Evolutionary conservation across 805 yeast species (phyloP).

Genomic region (Pichia occidentalis): DNA sequence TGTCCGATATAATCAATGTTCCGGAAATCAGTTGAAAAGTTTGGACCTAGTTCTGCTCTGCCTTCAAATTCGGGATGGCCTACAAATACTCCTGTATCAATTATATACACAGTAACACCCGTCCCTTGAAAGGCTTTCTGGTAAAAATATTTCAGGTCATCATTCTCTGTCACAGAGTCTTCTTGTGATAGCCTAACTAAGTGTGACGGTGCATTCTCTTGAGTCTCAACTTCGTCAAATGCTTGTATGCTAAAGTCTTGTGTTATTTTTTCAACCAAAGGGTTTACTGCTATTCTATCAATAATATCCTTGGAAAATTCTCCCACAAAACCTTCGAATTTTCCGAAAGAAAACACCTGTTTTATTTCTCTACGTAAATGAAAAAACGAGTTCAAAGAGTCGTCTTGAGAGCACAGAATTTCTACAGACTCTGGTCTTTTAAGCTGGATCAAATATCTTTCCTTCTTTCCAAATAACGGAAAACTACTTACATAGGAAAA

Average conservation of each 20-base stretch:
- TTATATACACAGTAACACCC: conserved; percentile 64
- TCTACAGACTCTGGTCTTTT: conserved; percentile 45
- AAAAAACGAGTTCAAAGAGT: conserved; percentile 28
- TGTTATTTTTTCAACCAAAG: conserved; percentile 60
- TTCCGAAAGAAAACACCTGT: conserved; percentile 57
- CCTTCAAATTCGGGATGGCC: conserved; percentile 60
- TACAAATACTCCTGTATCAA: conserved; percentile 76
- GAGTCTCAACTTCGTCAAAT: conserved; percentile 36
- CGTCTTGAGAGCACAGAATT: conserved; percentile 40
- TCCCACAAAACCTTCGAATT: conserved; percentile 65
- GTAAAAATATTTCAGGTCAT: conserved; percentile 40
- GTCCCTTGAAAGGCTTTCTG: conserved; percentile 43
- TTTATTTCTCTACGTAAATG: conserved; percentile 43
- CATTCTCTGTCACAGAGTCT: conserved; percentile 20
- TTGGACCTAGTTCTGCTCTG: conserved; percentile 52
- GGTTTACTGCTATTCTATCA: conserved; percentile 46
- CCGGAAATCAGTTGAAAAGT: conserved; percentile 52
- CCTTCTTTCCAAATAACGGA: conserved; percentile 12
- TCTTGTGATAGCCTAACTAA: conserved; percentile 56
- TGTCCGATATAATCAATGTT: conserved; percentile 75
- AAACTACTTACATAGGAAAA: conserved; percentile 3
- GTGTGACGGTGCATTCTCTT: conserved; percentile 41
- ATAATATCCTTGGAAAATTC: conserved; percentile 44
- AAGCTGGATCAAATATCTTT: conserved; percentile 44
- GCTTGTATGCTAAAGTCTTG: conserved; percentile 61